Evolutionary conservation across 1,284 basidiomycete species (phyloP).

Genomic region (Crepidotus sp.): DNA sequence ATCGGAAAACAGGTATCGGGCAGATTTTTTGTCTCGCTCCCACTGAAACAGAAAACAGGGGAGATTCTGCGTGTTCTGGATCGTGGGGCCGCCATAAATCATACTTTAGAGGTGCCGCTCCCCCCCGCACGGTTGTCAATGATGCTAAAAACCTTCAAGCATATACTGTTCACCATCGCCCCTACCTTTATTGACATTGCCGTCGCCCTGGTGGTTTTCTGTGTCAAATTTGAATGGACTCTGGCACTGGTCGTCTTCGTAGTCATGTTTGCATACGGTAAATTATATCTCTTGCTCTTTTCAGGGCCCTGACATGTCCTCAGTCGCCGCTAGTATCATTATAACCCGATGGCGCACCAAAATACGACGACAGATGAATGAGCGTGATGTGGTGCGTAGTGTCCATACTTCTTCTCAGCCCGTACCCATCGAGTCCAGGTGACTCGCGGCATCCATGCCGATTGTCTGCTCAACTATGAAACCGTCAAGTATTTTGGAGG

Average conservation of each 20-base stretch:
- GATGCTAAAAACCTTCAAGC: constrained; percentile 25
- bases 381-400: constrained; percentile 53
- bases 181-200: constrained; percentile 76
- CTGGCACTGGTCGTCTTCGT: constrained; percentile 64
- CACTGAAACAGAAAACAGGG: no score
- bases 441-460: constrained; percentile 72
- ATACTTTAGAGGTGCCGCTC: constrained; percentile 62
- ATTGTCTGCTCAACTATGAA: constrained; percentile 75
- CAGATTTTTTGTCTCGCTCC: no score
- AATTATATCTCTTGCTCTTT: constrained; percentile 20
- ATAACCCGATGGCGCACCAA: constrained; percentile 68
- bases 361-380: constrained; percentile 68
- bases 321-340: constrained; percentile 56
- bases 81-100: constrained; percentile 82
- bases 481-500: constrained; percentile 81
- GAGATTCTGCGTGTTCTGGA: constrained; percentile 82
- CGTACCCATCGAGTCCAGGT: constrained; percentile 28
- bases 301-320: constrained; percentile 14
- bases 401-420: not conserved
- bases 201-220: constrained; percentile 60
- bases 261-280: constrained; percentile 72
- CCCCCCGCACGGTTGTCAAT: not conserved
- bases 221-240: constrained; percentile 57
- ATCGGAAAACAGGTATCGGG: constrained; percentile 69
- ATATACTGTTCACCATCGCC: constrained; percentile 70